These are phyloP conservation scores for Poteriospumella lacustris DNA, from an alignment of 108 stramenopile genomes.

Conservation along the genomic window DNA sequence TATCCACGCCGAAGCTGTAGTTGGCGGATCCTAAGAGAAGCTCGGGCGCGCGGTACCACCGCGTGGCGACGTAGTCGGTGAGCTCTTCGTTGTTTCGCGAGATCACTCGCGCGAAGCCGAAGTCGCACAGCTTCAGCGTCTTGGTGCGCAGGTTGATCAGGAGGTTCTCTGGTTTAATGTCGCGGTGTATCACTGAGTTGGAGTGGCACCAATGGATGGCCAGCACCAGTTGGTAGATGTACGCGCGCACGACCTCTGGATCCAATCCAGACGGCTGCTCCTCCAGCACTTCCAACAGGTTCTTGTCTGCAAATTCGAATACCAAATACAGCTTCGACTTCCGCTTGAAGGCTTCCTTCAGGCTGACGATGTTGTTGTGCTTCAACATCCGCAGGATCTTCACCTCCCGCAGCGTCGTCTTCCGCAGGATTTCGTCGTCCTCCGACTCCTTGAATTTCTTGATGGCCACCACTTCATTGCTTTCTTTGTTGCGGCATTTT, in stretches of 20 bases:
- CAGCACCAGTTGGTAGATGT: constrained; percentile 60
- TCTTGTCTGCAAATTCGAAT: constrained; percentile 63
- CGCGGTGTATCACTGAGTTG: constrained; percentile 59
- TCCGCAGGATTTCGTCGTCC: constrained; percentile 56
- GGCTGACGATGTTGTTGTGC: constrained; percentile 59
- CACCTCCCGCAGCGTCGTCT: constrained; percentile 62
- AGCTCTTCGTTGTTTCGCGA: constrained; percentile 41
- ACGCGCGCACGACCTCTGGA: constrained; percentile 35
- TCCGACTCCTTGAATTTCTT: constrained; percentile 65
- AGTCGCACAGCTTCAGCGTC: constrained; percentile 66
- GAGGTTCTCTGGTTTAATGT: constrained; percentile 67
- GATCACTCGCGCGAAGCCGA: constrained; percentile 57
- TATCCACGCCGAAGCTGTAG: constrained; percentile 56
- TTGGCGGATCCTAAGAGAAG: constrained; percentile 55
- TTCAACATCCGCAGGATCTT: constrained; percentile 62
- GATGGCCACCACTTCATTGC: constrained; percentile 50
- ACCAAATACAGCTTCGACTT: constrained; percentile 62
- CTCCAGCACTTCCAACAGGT: constrained; percentile 62
- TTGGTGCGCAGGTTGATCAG: constrained; percentile 44
- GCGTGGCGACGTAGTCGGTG: constrained; percentile 65
- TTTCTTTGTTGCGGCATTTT: constrained; percentile 57
- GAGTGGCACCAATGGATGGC: constrained; percentile 64
- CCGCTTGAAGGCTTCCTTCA: constrained; percentile 57
- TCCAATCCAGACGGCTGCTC: constrained; percentile 45
- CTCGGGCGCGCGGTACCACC: constrained; percentile 69